These are phyloP conservation scores for Coemansia brasiliensis DNA, from an alignment of 192 early-diverging fungal species.

Conservation along the genomic window DNA sequence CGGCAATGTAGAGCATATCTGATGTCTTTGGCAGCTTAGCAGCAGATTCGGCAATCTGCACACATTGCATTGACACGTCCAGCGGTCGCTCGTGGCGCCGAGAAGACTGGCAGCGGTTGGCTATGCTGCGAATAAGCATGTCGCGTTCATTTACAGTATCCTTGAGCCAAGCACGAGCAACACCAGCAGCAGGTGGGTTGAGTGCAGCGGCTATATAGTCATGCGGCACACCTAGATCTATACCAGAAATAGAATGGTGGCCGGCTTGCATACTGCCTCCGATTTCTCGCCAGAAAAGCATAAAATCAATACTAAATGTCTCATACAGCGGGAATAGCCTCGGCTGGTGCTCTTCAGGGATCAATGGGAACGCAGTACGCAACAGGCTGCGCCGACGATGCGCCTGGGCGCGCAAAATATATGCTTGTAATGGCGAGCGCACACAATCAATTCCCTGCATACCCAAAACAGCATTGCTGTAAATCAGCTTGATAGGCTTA, in stretches of 20 bases:
- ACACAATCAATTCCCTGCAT: conserved; percentile 59
- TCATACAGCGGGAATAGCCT: conserved; percentile 82
- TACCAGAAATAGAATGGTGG: conserved; percentile 91
- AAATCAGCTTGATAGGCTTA: conserved; percentile 23
- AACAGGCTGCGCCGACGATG: conserved; percentile 71
- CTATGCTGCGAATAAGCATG: conserved; percentile 39
- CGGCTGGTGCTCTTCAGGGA: conserved; percentile 58
- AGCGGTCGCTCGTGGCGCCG: conserved; percentile 32
- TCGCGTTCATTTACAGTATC: conserved; percentile 45
- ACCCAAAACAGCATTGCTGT: conserved; percentile 54
- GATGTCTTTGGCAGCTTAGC: neutral
- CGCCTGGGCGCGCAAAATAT: conserved; percentile 69
- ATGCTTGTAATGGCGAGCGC: conserved; percentile 64
- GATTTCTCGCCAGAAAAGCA: conserved; percentile 70
- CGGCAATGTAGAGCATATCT: conserved; percentile 10
- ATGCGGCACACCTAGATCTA: conserved; percentile 80
- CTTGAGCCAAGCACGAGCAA: conserved; percentile 45
- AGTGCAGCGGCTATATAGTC: conserved; percentile 63
- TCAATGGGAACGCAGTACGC: conserved; percentile 63
- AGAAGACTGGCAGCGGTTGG: conserved; percentile 4
- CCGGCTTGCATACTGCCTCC: conserved; percentile 52
- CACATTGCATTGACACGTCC: conserved; percentile 23
- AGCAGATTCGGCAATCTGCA: neutral
- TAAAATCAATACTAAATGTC: conserved; percentile 85
- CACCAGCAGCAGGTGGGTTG: conserved; percentile 49